Conservation (phyloP, 352 stramenopile genomes). For the Plasmopara muralis region DNA sequence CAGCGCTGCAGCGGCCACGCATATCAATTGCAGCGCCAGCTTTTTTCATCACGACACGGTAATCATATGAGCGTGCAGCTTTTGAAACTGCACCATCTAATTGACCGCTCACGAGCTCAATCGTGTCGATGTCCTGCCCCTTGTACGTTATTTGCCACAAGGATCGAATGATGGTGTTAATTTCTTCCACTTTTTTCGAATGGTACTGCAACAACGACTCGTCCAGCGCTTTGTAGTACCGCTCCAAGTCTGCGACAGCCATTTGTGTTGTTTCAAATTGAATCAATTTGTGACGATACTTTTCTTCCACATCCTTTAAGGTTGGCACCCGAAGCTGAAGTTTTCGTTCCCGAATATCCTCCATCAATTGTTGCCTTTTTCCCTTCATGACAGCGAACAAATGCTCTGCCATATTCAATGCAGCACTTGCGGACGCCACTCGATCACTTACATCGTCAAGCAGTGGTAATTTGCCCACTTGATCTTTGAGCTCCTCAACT, state of each 20-base stretch:
- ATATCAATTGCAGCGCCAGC: constrained; percentile 94
- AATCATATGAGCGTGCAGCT: constrained; percentile 93
- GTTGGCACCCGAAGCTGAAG: constrained; percentile 50
- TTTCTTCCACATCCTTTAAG: constrained; percentile 92
- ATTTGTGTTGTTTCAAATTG: constrained; percentile 94
- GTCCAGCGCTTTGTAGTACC: constrained; percentile 95
- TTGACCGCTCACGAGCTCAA: constrained; percentile 95
- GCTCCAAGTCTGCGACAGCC: constrained; percentile 95
- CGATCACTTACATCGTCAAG: constrained; percentile 43
- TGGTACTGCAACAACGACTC: constrained; percentile 97
- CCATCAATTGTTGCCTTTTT: constrained; percentile 46
- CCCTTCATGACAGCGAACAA: constrained; percentile 35
- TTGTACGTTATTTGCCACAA: constrained; percentile 99
- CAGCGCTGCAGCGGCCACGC: constrained; percentile 97
- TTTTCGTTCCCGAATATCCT: constrained; percentile 58
- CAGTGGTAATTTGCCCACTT: constrained; percentile 47
- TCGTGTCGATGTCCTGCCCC: constrained; percentile 98
- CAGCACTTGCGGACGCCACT: constrained; percentile 28
- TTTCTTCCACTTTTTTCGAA: constrained; percentile 97
- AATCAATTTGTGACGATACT: constrained; percentile 92
- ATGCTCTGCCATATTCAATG: constrained; percentile 28
- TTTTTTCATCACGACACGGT: constrained; percentile 99
- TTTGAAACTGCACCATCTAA: constrained; percentile 60
- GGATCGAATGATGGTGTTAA: constrained; percentile 98
- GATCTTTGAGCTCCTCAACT: constrained; percentile 30